Base-by-base conservation (phyloP, 164 flowering plant species). In the Amborella trichopoda region DNA sequence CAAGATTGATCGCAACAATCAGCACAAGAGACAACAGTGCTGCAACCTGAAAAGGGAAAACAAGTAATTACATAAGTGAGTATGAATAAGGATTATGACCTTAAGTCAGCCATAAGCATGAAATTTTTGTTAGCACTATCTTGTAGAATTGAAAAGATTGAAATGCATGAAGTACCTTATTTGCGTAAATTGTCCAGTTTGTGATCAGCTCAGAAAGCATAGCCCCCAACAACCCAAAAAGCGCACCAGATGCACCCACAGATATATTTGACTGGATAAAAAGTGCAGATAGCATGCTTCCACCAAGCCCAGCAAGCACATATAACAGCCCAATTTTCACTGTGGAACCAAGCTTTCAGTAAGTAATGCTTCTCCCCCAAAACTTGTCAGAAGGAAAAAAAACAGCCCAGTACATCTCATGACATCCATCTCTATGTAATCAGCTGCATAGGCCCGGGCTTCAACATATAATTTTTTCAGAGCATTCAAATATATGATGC, bases 181-280 rank as follows among this genome's bases (percentile, higher is more conserved):
- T 89, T 49, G 72, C 78, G 60, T 89, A 85, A 34, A 80, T 89
- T 44, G 97, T 80, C 97, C 95, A 89, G 61, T 89, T 89, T 46
- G 81, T 74, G 48, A 89, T 48, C 33, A 89, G 81, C 59, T 89
- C 97, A 4, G 97, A 85, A 12, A 89, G 83, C 97, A 84, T 89
- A 54, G 67, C 71, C 23, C 97, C 97, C 13, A 85, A 68, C 39
- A 85, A 60, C 45, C 97, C 97, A 66, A 89, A 89, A 26, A 85
- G 74, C 16, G 97, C 97, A 55, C 97, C 97, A 33, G 95, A 89
- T 34, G 97, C 97, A 56, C 97, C 97, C 52, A 89, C 95, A 17
- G 97, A 85, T 46, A 85, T 82, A 27, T 58, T 73, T 2, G 63
- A 40, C 59, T 76, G 72, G 41, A 81, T 71, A 46, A 88, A 88